Evolutionary conservation across 768 basidiomycete species (phyloP), one percentile per base, ranked within the genome.

Genomic region (Pleurotus tuber-regium): DNA sequence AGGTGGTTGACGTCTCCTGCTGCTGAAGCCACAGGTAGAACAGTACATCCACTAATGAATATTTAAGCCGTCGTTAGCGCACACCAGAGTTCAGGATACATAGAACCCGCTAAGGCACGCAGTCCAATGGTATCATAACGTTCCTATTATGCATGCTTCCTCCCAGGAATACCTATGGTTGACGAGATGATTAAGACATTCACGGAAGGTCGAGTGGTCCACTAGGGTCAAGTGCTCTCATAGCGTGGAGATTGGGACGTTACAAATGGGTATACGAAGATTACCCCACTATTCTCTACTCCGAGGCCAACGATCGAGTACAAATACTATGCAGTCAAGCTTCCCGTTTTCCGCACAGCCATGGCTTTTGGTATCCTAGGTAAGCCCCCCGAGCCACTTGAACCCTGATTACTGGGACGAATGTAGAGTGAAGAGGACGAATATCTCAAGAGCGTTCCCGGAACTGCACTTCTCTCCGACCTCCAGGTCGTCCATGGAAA

Each of bases 391-490:
- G n/a, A n/a, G n/a, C n/a, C n/a, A n/a, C n/a, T n/a, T n/a, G n/a
- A n/a, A n/a, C n/a, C n/a, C n/a, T n/a, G 24, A 33, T 31, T 3
- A n/a, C 0, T 35, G 12, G 7, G 24, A 3, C 28, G 8, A 39
- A 16, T 53, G 21, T 10, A 11, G 24, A 9, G 4, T 8, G 2
- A 48, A 72, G 73, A 70, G 59, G 73, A 75, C 48, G 64, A 61
- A 47, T 54, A 69, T 50, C 59, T 72, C 41, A 59, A 67, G 35
- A 52, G 64, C 30, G 71, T 74, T 4, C 72, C 73, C 3, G 73
- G 73, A 26, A 75, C 71, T 12, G 69, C 71, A 10, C 59, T 75
- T 21, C 60, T 75, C 16, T 70, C 72, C 2, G 72, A 75, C 51
- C 63, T 68, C 23, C 65, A 67, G 11, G 60, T 71, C 29, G 62